Evolutionary conservation across 2,329 filamentous ascomycete species (phyloP).

Genomic region (Teratosphaeria gauchensis): DNA sequence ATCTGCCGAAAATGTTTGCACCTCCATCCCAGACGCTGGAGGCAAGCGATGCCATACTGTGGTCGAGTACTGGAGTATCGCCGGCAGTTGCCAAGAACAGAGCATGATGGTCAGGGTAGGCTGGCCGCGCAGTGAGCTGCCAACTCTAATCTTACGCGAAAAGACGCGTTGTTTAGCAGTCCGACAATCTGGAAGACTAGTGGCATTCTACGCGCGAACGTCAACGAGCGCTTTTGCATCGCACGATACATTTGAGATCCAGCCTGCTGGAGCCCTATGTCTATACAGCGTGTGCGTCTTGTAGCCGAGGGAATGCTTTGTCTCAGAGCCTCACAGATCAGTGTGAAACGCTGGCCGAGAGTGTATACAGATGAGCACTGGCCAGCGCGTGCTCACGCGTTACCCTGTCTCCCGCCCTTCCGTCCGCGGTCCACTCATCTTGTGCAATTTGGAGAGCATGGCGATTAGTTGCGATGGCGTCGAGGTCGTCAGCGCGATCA

Average conservation of each 20-base stretch:
- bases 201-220: not conserved
- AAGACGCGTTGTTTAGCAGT: not conserved
- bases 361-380: not conserved
- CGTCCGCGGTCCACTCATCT: not conserved
- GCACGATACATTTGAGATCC: not conserved
- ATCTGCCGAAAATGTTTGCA: not conserved
- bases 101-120: not conserved
- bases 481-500: not conserved
- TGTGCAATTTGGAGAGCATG: too few species aligned
- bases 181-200: not conserved
- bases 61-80: not conserved
- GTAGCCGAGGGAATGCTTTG: not conserved
- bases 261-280: not conserved
- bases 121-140: not conserved
- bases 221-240: not conserved
- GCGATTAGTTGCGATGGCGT: not conserved
- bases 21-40: not conserved
- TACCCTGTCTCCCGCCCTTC: not conserved
- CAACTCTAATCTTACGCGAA: not conserved
- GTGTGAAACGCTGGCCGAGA: not conserved
- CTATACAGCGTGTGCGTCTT: not conserved
- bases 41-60: not conserved
- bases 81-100: not conserved
- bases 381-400: not conserved
- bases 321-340: not conserved